Conservation (phyloP, 2,329 filamentous ascomycete genomes). For the Drechslerella coelobrocha region DNA sequence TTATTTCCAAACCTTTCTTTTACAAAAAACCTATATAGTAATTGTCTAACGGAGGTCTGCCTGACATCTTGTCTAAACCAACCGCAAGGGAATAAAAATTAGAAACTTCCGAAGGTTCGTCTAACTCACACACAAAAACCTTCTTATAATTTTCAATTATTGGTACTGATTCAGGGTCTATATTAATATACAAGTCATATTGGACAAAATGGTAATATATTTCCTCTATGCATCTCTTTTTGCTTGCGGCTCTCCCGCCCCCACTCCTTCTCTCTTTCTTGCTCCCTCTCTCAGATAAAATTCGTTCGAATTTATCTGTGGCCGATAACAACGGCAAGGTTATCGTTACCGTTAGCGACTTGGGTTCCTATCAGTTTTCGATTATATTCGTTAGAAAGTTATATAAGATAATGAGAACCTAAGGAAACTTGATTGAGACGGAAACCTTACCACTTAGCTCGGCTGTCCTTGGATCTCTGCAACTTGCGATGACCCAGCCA, state of each 20-base stretch:
- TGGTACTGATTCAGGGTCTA: not conserved
- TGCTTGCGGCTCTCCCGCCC: not conserved
- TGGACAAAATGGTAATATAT: not conserved
- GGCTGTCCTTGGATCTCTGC: not conserved
- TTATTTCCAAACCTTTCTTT: no score
- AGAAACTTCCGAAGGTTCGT: no score
- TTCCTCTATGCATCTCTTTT: not conserved
- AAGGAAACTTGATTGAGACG: not conserved
- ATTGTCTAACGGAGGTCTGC: no score
- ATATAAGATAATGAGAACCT: not conserved
- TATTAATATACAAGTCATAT: not conserved
- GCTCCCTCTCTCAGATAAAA: not conserved
- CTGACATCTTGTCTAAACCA: no score
- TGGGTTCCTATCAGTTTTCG: not conserved
- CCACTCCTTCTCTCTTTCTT: not conserved
- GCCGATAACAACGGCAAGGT: not conserved
- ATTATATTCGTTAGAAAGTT: conserved; percentile 3
- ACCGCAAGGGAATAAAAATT: no score
- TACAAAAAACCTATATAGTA: no score
- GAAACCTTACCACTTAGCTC: not conserved
- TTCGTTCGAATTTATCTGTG: conserved; percentile 1
- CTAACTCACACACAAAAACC: not conserved
- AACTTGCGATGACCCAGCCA: not conserved
- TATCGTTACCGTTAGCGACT: not conserved
- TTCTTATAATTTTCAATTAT: not conserved